These are phyloP conservation scores for Tubosaeta brunneosetosa DNA, from an alignment of 768 basidiomycete species.

Conservation along the genomic window DNA sequence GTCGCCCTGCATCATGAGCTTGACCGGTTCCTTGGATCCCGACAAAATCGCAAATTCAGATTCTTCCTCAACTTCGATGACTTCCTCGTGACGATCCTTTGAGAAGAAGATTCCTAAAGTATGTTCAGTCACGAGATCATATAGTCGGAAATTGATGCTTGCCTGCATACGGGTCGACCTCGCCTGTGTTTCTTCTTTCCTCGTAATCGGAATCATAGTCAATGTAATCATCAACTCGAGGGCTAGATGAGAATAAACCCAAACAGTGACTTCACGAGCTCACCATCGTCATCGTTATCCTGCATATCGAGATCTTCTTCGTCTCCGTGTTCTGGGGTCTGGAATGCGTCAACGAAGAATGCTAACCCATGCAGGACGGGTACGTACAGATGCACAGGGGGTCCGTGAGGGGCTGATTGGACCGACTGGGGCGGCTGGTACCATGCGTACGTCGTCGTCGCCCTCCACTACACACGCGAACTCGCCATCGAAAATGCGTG, in stretches of 20 bases:
- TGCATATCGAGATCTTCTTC: slow-evolving; percentile 44
- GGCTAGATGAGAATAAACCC: slow-evolving; percentile 6
- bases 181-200: slow-evolving; percentile 40
- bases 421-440: slow-evolving; percentile 18
- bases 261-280: slow-evolving; percentile 1
- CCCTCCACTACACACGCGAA: slow-evolving; percentile 65
- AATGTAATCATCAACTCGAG: slow-evolving; percentile 52
- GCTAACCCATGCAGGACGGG: neutral
- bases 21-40: slow-evolving; percentile 43
- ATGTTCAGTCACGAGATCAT: slow-evolving; percentile 6
- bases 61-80: slow-evolving; percentile 87
- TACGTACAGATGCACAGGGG: slow-evolving; percentile 22
- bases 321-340: slow-evolving; percentile 60
- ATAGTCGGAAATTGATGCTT: slow-evolving; percentile 12
- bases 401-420: slow-evolving; percentile 29
- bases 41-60: slow-evolving; percentile 48
- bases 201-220: slow-evolving; percentile 85
- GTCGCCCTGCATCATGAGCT: slow-evolving; percentile 80
- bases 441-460: slow-evolving; percentile 51
- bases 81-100: slow-evolving; percentile 86
- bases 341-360: slow-evolving; percentile 5
- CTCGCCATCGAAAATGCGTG: slow-evolving; percentile 77
- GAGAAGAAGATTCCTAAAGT: slow-evolving; percentile 85
- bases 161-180: slow-evolving; percentile 90
- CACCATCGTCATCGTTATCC: slow-evolving; percentile 52